Conservation (phyloP, 257 asterid genomes). For the Ajuga chamaepitys region DNA sequence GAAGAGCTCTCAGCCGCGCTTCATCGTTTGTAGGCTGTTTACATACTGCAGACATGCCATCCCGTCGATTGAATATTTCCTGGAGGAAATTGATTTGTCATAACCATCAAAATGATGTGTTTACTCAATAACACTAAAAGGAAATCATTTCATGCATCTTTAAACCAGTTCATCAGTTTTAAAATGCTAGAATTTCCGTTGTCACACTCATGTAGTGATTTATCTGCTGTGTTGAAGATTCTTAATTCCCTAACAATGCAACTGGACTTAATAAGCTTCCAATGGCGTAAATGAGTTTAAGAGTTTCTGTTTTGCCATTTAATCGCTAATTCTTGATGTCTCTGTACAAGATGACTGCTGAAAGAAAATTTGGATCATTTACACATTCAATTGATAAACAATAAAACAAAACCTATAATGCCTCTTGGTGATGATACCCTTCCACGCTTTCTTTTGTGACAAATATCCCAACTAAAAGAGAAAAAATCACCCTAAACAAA, state of each 20-base stretch:
- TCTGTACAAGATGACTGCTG: no score
- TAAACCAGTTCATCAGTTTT: background rate
- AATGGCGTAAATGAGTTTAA: background rate
- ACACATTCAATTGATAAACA: background rate
- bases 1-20: slow-evolving; percentile 57
- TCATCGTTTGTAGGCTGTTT: slow-evolving; percentile 54
- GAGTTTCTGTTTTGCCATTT: background rate
- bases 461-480: background rate
- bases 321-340: no score
- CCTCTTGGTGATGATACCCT: background rate
- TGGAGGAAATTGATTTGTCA: slow-evolving; percentile 11
- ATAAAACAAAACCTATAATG: background rate
- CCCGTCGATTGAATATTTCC: slow-evolving; percentile 46
- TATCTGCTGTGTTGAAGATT: background rate
- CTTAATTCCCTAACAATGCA: background rate
- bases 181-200: background rate
- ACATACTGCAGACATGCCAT: slow-evolving; percentile 55
- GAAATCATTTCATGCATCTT: background rate
- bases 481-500: background rate
- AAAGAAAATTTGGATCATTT: no score
- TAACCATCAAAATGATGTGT: background rate
- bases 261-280: background rate
- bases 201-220: background rate
- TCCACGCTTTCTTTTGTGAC: background rate
- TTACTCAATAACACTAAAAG: background rate